Evolutionary conservation across 2,329 filamentous ascomycete genomes (phyloP), one percentile per base, ranked within the genome.

Genomic region (Cladophialophora immunda): DNA sequence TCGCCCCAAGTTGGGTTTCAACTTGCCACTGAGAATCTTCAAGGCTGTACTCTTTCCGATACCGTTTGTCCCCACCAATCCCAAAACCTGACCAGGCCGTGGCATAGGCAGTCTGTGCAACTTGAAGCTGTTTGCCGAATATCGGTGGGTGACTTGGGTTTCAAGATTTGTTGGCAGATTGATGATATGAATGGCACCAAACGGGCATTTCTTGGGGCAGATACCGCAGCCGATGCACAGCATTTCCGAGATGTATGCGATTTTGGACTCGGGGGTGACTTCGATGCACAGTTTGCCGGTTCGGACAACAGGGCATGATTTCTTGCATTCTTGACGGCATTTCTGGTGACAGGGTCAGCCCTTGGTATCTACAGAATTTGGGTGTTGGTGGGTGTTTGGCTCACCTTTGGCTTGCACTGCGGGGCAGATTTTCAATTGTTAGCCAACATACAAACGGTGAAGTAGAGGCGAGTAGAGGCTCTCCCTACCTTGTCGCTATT

Each of bases 91-190:
- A 70, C 95, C 95, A 34, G 95, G 94, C 68, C 95, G 90, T 70
- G 95, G 95, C 87, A 94, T 97, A 65, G 96, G 95, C 77, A 98
- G 86, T 75, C 96, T 90, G 82, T 99, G 95, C 73, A 99, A 89
- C 87, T 99, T 99, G 89, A 99, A 99, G 84, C 94, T 97, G 87
- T 99, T 99, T 80, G 95, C 94, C 63, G 94, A 97, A 85, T 99
- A 99, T 78, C 95, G 92, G 81, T 99, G 96, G 74, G 95, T 98
- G 77, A 99, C 93, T 81, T 98, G 92, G 73, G 91, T 96, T 82
- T 99, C 95, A 81, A 99, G 91, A 83, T 99, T 99, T 80, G 95
- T 99, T 74, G 96, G 95, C 86, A 99, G 85, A 85, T 99, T 99
- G 93, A 99, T 99, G 81, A 99, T 99, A 80, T 94, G 96, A 83